Percentiles rank a stretch among this genome's conserved stretches.
phyloP scores from a whole-genome alignment of 306 rosid species.

The Casuarina glauca region DNA sequence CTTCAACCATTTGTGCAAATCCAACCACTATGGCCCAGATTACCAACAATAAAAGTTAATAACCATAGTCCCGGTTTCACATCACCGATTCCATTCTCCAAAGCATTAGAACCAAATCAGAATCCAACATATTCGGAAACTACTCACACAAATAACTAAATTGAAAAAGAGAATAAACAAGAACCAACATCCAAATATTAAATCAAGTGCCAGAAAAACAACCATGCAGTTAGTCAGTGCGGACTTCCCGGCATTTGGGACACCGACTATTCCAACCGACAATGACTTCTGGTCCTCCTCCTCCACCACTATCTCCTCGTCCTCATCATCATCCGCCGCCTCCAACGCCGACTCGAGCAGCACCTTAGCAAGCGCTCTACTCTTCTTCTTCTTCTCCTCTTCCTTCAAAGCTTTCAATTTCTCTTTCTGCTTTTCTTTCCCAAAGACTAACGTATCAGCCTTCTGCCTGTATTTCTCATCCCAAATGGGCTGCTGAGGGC shows the following conservation, averaged over 20 bases:
- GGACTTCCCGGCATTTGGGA: constrained; percentile 96
- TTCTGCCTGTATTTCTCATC: constrained; percentile 52
- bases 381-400: constrained; percentile 57
- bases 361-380: constrained; percentile 61
- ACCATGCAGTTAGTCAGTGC: constrained; percentile 90
- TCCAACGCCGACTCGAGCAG: constrained; percentile 69
- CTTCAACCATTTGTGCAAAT: not conserved
- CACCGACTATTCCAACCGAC: constrained; percentile 88
- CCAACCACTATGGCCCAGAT: not conserved
- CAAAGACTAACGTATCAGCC: constrained; percentile 49
- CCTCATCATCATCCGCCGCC: constrained; percentile 34
- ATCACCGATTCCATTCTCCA: not conserved
- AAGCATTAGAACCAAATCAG: not conserved
- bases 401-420: constrained; percentile 44
- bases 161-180: not conserved
- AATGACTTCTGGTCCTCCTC: constrained; percentile 89
- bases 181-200: not conserved
- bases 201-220: constrained; percentile 24
- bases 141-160: not conserved
- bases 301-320: constrained; percentile 34
- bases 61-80: not conserved
- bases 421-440: constrained; percentile 37
- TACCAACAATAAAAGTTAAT: too few species aligned
- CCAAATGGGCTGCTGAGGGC: constrained; percentile 49
- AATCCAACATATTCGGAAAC: not conserved